These are phyloP conservation scores for Candida neerlandica DNA, from an alignment of 1,139 yeast genomes.

Conservation along the genomic window DNA sequence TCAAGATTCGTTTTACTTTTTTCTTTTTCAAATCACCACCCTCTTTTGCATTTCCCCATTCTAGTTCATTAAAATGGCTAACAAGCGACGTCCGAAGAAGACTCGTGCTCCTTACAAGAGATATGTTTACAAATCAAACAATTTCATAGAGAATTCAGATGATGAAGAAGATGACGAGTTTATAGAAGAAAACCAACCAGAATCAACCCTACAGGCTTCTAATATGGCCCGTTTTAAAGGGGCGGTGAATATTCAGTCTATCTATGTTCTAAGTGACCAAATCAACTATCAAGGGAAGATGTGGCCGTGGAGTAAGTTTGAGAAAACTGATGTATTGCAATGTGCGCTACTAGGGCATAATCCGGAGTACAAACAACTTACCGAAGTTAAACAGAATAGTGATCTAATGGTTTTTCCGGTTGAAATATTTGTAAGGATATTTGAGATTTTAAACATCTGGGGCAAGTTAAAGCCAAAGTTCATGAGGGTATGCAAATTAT, in stretches of 20 bases:
- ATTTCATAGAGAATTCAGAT: constrained; percentile 32
- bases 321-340: constrained; percentile 47
- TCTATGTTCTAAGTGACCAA: constrained; percentile 38
- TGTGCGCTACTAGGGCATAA: constrained; percentile 30
- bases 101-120: constrained; percentile 73
- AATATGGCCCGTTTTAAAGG: constrained; percentile 33
- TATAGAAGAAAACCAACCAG: constrained; percentile 13
- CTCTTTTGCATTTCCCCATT: background rate
- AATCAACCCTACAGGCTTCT: constrained; percentile 21
- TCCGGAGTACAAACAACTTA: constrained; percentile 18
- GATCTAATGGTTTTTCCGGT: constrained; percentile 47
- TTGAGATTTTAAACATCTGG: constrained; percentile 40
- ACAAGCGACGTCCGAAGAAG: constrained; percentile 84
- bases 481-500: constrained; percentile 60
- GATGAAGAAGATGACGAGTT: constrained; percentile 36
- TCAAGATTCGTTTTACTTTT: background rate
- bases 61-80: constrained; percentile 57
- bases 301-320: constrained; percentile 50
- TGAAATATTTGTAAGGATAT: constrained; percentile 60
- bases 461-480: constrained; percentile 51
- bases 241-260: constrained; percentile 33
- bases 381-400: constrained; percentile 17
- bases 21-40: too few relatives aligned
- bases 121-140: constrained; percentile 68
- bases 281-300: constrained; percentile 25